Percentiles rank a stretch among this genome's conserved stretches.
Conservation (phyloP, 2,329 filamentous ascomycete genomes). For the Aspergillus fumigatus region DNA sequence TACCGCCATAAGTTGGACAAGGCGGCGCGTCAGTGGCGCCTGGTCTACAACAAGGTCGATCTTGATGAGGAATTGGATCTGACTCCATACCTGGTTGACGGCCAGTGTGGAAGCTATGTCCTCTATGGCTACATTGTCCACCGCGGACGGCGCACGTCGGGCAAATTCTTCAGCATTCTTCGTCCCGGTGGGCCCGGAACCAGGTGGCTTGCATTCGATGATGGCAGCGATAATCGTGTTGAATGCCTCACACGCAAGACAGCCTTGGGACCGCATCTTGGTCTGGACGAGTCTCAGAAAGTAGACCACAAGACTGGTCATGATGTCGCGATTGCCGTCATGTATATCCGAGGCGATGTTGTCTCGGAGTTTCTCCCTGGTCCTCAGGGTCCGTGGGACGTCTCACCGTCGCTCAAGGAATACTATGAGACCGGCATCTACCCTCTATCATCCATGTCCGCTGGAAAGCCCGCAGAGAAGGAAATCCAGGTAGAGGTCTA, state of each 20-base stretch:
- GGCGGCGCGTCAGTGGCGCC: conserved; percentile 51
- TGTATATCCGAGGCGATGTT: conserved; percentile 53
- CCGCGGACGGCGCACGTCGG: conserved; percentile 54
- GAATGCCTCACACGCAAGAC: conserved; percentile 54
- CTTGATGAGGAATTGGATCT: conserved; percentile 52
- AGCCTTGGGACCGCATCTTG: conserved; percentile 50
- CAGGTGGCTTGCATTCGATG: conserved; percentile 58
- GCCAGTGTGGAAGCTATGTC: conserved; percentile 44
- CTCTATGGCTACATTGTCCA: conserved; percentile 60
- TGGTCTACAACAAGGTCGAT: conserved; percentile 53
- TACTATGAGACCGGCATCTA: conserved; percentile 35
- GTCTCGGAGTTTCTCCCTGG: conserved; percentile 39
- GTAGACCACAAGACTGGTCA: conserved; percentile 41
- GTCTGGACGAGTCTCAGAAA: conserved; percentile 38
- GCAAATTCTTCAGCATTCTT: conserved; percentile 57
- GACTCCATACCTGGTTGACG: conserved; percentile 28
- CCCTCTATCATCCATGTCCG: conserved; percentile 8
- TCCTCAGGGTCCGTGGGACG: conserved; percentile 45
- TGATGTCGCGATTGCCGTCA: conserved; percentile 50
- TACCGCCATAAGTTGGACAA: conserved; percentile 55
- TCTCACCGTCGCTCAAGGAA: conserved; percentile 36
- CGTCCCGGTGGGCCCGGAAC: conserved; percentile 53
- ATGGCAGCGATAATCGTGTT: conserved; percentile 52
- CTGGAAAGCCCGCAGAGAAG: conserved; percentile 8
- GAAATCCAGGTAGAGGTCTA: conserved; percentile 40